Base-by-base conservation (phyloP, 805 yeast genomes). In the Sugiyamaella smithiae region DNA sequence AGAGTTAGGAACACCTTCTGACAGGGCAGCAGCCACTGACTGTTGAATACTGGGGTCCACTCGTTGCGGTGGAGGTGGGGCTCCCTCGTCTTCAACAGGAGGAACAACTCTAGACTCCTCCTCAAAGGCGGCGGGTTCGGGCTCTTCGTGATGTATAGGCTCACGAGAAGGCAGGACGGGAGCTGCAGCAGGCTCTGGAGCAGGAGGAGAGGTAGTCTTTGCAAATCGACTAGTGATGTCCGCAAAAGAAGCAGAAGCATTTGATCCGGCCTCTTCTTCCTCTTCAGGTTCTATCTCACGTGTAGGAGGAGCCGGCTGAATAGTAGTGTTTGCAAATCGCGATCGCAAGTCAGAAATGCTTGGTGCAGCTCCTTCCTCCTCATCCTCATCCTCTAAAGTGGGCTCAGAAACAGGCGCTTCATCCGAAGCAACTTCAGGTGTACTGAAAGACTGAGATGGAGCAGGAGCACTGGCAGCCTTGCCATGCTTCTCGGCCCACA, bases 401-500 rank as follows among this genome's bases (percentile, higher is more conserved):
- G 31, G 51, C 31, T 37, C 61, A n/a, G 52, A 55, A 26, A 23
- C 43, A n/a, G 32, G 52, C 35, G 42, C 52, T 31, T 52, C 50
- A n/a, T n/a, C n/a, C n/a, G n/a, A n/a, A 16, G 66, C 57, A 25
- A 57, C 55, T 25, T 64, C 48, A 26, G 60, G 62, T 8, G 65
- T 53, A 7, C n/a, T n/a, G 58, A 51, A 19, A 70, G 64, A 25
- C 33, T 29, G 16, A n/a, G 57, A 61, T 45, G 57, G 43, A 41
- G 61, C 53, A 8, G 57, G 22, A 32, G 67, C 60, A 29, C 60
- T 48, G 16, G 64, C 64, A 22, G 46, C 37, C 63, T 82, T 76
- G 42, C 88, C 95, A 62, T 84, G 81, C 70, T 83, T 85, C 64
- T 85, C 97, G 20, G 97, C 97, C 97, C 97, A 89, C 24, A 87